Percentiles rank a stretch among this genome's conserved stretches.
phyloP scores from a whole-genome alignment of 2,329 filamentous ascomycete genomes.

The Pseudofabraea citricarpa region DNA sequence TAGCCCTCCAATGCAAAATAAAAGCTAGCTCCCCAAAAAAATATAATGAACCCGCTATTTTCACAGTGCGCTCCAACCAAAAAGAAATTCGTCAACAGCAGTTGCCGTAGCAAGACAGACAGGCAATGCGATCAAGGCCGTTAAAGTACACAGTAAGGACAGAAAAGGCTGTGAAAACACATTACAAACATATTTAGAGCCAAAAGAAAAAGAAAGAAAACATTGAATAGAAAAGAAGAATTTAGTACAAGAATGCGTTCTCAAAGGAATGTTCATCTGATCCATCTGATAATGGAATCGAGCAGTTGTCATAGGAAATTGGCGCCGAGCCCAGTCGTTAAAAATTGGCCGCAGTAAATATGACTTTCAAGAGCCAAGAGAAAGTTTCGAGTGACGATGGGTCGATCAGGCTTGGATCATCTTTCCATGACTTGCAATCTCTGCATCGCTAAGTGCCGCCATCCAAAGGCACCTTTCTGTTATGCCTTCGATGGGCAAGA shows the following conservation, averaged over 20 bases:
- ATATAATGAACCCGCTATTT: too few species aligned
- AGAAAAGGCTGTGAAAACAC: background rate
- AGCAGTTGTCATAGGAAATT: background rate
- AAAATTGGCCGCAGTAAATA: background rate
- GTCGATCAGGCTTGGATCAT: slow-evolving; percentile 23
- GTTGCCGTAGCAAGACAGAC: too few species aligned
- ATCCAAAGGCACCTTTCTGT: slow-evolving; percentile 84
- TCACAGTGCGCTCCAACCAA: too few species aligned
- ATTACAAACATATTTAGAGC: background rate
- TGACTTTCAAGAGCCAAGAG: background rate
- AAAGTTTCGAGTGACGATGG: background rate
- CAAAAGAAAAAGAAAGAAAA: background rate
- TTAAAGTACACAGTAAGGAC: background rate
- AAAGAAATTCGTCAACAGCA: too few species aligned
- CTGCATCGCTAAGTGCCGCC: slow-evolving; percentile 69
- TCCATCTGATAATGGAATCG: background rate
- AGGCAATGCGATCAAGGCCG: too few species aligned
- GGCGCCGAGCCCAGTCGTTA: background rate
- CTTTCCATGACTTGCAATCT: slow-evolving; percentile 50
- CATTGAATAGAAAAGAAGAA: background rate
- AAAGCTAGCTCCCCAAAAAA: too few species aligned
- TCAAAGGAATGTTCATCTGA: background rate
- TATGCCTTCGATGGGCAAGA: slow-evolving; percentile 70
- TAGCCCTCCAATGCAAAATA: too few species aligned
- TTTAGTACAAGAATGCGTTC: background rate